Evolutionary conservation across 2,329 filamentous ascomycete genomes (phyloP), one percentile per base, ranked within the genome.

Genomic region (Rhynchosporium graminicola): DNA sequence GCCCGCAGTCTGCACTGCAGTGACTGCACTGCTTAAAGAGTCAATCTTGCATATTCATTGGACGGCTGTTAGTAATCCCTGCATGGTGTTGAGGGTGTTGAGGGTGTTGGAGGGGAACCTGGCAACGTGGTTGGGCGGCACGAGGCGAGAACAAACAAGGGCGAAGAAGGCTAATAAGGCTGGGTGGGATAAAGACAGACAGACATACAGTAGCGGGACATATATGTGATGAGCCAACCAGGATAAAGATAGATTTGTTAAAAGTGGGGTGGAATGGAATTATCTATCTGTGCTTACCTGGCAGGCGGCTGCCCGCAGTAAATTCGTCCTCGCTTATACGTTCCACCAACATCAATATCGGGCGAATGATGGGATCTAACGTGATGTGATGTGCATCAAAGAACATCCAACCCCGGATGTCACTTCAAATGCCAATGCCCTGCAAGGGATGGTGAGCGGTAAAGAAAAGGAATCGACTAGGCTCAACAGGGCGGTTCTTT

Each of bases 101-200:
- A 59, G 60, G 61, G 63, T 57, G 64, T 63, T 40, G 20, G 57
- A 55, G 61, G 50, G 48, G 56, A 60, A 61, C 63, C 62, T 68
- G 61, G 64, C 62, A 63, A 61, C 56, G 65, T 68, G 67, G 66
- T 68, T 68, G 65, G 63, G 63, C 65, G 66, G 61, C 61, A 64
- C 46, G 46, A 67, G 29, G 42, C 58, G 36, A 57, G 52, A 38
- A 12, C 26, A 42, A 26, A 8, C 43, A 46, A 26, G 43, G 7
- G 20, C 13, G 5, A 46, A 26, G 43, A 26, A 26, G 33, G 20
- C 13, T 43, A 51, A 20, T 7, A 10, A 8, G 28, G 42, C 28
- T 51, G 31, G 48, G 13, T 13, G 13, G 36, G 36, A 36, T 20
- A 20, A 20, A 20, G 20, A 20, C 20, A 20, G 20, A 20, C 20